Percentiles rank a stretch among this genome's conserved stretches.
phyloP scores from a whole-genome alignment of 164 flowering plant species.

The Stephania cephalantha region DNA sequence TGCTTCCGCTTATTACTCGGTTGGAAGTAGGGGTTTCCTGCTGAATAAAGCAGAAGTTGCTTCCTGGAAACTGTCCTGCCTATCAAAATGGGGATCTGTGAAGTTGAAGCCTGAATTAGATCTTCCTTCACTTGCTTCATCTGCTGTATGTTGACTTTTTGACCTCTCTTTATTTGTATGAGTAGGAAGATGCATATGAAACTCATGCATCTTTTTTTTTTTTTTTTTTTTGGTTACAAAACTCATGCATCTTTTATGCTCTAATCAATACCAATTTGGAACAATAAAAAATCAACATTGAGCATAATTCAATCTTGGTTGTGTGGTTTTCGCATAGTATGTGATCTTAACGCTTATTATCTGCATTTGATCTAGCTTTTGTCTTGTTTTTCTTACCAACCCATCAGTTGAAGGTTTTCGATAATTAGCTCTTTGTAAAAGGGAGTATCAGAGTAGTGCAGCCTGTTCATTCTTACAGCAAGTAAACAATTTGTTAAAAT shows the following conservation, averaged over 20 bases:
- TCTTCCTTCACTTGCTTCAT: conserved; percentile 24
- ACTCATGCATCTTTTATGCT: too few relatives aligned
- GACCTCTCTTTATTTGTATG: neutral
- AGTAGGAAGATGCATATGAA: neutral
- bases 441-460: too few relatives aligned
- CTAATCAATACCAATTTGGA: too few relatives aligned
- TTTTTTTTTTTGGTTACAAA: too few relatives aligned
- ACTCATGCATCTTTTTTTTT: neutral
- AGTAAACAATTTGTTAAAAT: neutral
- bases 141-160: conserved; percentile 20
- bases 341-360: too few relatives aligned
- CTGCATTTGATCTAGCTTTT: neutral
- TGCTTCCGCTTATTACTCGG: conserved; percentile 10
- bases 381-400: too few relatives aligned
- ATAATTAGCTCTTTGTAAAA: neutral
- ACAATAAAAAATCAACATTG: too few relatives aligned
- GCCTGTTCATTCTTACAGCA: neutral
- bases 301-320: too few relatives aligned
- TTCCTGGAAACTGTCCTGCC: conserved; percentile 10
- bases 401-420: too few relatives aligned
- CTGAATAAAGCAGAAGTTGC: neutral
- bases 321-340: too few relatives aligned
- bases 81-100: conserved; percentile 17
- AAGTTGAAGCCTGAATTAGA: conserved; percentile 14
- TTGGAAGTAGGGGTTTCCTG: conserved; percentile 14